Evolutionary conservation across 805 yeast genomes (phyloP).

Genomic region (Wickerhamiella shivajii): DNA sequence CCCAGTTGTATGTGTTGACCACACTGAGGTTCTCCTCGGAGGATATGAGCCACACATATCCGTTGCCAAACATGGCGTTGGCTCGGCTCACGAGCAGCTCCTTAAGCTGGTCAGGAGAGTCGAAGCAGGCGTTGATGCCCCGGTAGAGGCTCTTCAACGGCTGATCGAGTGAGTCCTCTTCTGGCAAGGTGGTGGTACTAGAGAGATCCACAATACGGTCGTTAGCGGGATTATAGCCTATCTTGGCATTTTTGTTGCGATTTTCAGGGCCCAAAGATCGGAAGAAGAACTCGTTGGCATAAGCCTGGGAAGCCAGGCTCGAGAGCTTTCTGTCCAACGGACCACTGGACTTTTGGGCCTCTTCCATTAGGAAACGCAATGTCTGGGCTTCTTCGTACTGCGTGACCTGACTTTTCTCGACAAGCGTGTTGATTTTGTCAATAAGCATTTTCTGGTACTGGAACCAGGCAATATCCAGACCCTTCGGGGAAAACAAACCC

Average conservation of each 20-base stretch:
- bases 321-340: slow-evolving; percentile 34
- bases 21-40: slow-evolving; percentile 34
- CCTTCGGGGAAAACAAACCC: slow-evolving; percentile 50
- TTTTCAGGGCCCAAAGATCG: slow-evolving; percentile 14
- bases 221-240: not conserved
- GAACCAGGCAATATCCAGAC: slow-evolving; percentile 63
- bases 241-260: not conserved
- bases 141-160: slow-evolving; percentile 2
- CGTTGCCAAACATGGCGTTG: slow-evolving; percentile 72
- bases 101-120: slow-evolving; percentile 43
- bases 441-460: slow-evolving; percentile 51
- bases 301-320: slow-evolving; percentile 70
- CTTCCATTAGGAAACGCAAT: slow-evolving; percentile 9
- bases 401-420: slow-evolving; percentile 9
- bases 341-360: slow-evolving; percentile 9
- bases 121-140: slow-evolving; percentile 8
- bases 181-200: not conserved
- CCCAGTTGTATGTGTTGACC: slow-evolving; percentile 81
- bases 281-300: slow-evolving; percentile 75
- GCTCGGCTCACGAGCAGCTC: slow-evolving; percentile 62
- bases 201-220: not conserved
- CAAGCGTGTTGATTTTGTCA: slow-evolving; percentile 19
- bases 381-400: slow-evolving; percentile 4
- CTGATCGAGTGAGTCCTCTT: not conserved
- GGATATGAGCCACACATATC: slow-evolving; percentile 83